phyloP scores from a whole-genome alignment of 2,329 filamentous ascomycete species.

The Xylaria sp. region DNA sequence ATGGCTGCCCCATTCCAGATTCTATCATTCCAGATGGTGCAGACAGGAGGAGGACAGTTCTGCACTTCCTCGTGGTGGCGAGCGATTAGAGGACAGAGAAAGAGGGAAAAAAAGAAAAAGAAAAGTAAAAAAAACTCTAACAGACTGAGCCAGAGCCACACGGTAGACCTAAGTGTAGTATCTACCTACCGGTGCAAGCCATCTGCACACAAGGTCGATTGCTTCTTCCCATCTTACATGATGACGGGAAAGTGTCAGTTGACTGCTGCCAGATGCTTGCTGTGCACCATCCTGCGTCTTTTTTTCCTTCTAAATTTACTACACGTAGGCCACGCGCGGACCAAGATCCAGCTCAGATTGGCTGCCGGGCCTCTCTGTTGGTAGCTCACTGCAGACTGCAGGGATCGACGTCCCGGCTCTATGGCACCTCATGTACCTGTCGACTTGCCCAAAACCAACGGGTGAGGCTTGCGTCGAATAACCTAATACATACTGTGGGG shows the following conservation, averaged over 20 bases:
- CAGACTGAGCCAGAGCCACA: constrained; percentile 31
- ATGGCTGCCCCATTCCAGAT: constrained; percentile 28
- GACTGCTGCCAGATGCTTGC: constrained; percentile 30
- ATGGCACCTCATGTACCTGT: constrained; percentile 28
- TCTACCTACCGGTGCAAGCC: constrained; percentile 24
- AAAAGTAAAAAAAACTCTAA: constrained; percentile 14
- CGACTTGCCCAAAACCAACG: constrained; percentile 24
- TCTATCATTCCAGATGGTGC: constrained; percentile 27
- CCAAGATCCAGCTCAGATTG: constrained; percentile 18
- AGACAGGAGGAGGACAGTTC: constrained; percentile 14
- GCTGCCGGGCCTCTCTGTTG: constrained; percentile 28
- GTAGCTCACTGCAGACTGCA: constrained; percentile 11
- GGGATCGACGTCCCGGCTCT: constrained; percentile 20
- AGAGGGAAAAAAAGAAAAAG: no score
- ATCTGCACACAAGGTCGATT: constrained; percentile 24
- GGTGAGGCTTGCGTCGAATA: constrained; percentile 23
- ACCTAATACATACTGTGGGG: constrained; percentile 7
- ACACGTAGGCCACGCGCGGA: constrained; percentile 9
- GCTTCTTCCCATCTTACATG: constrained; percentile 22
- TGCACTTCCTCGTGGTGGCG: constrained; percentile 11
- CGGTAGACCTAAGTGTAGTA: constrained; percentile 20
- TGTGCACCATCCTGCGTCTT: constrained; percentile 19
- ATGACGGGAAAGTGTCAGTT: constrained; percentile 22
- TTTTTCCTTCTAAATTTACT: constrained; percentile 30
- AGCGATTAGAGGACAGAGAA: constrained; percentile 9